Evolutionary conservation across 2,329 filamentous ascomycete genomes (phyloP), one percentile per base, ranked within the genome.

Genomic region (Chrysoporthe austroafricana): DNA sequence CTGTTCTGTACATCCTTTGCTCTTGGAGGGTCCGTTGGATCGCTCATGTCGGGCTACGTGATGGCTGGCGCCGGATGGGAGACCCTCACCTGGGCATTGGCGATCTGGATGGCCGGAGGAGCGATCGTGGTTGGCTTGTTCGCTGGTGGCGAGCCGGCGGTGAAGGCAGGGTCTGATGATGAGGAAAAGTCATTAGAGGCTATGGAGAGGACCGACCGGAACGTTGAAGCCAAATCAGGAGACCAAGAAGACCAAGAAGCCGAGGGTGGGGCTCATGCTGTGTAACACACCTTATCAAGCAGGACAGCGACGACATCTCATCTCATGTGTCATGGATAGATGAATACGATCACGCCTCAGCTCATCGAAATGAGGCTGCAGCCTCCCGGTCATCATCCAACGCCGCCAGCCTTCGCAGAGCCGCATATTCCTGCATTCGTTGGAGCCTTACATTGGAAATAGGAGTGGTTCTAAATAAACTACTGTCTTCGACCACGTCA

Each of bases 1-100:
- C 73, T 82, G 0, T 82, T 77, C 69, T 82, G 77, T 60, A 80
- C 77, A 66, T 74, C 77, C 0, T 82, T 79, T 36, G 80, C 80
- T 3, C 74, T 82, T 2, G 80, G 80, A 4, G 79, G 80, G 59
- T 76, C 76, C 2, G 67, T 77, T 43, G 79, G 76, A 11, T 75
- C 76, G 64, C 69, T 77, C 39, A 67, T 75, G 76, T 75, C 76
- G 13, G 80, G 80, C 0, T 81, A 81, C 56, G 71, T 81, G 36
- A 73, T 80, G 39, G 74, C 73, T 1, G 74, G 74, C 0, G 74
- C 73, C 1, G 78, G 80, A 34, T 83, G 81, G 80, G 74, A 72
- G 0, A 79, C 79, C 0, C 73, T 77, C 67, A 76, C 76, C 0
- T 82, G 80, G 80, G 76, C 71, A 34, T 69, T 81, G 13, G 77